Conservation (phyloP, 805 yeast species). For the Yarrowia alimentaria region DNA sequence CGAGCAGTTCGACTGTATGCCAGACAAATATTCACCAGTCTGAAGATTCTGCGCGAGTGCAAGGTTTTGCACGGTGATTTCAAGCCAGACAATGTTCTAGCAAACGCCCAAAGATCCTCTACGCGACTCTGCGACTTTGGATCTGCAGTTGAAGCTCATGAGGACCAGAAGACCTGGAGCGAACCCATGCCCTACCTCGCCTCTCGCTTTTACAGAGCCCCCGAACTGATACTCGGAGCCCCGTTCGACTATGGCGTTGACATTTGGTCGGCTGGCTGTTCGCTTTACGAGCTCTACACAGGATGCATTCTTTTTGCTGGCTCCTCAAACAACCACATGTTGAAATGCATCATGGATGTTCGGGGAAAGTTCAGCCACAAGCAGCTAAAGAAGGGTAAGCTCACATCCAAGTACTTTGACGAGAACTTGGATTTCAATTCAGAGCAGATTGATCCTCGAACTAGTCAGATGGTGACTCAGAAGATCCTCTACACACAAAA, state of each 20-base stretch:
- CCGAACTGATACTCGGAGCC: slow-evolving; percentile 70
- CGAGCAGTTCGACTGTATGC: slow-evolving; percentile 67
- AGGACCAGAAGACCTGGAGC: slow-evolving; percentile 24
- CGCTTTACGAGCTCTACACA: slow-evolving; percentile 87
- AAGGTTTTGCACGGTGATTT: slow-evolving; percentile 85
- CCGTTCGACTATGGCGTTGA: slow-evolving; percentile 65
- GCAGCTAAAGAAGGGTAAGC: slow-evolving; percentile 36
- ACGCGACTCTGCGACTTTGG: slow-evolving; percentile 90
- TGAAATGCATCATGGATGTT: slow-evolving; percentile 38
- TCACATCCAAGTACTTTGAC: slow-evolving; percentile 37
- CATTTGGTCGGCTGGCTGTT: slow-evolving; percentile 95
- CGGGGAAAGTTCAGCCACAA: slow-evolving; percentile 39
- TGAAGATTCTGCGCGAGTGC: slow-evolving; percentile 64
- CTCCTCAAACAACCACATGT: slow-evolving; percentile 73
- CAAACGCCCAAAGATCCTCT: slow-evolving; percentile 60
- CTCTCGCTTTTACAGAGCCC: slow-evolving; percentile 75
- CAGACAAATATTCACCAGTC: slow-evolving; percentile 66
- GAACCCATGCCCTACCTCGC: slow-evolving; percentile 40
- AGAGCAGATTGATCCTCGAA: slow-evolving; percentile 32
- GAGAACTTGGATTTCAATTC: slow-evolving; percentile 34
- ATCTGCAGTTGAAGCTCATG: slow-evolving; percentile 53
- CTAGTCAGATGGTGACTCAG: slow-evolving; percentile 32
- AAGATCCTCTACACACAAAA: slow-evolving; percentile 20
- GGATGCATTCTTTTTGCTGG: slow-evolving; percentile 91
- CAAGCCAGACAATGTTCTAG: slow-evolving; percentile 84